Conservation (phyloP, 2,329 filamentous ascomycete genomes). For the Lecanoromycetidae sp. region DNA sequence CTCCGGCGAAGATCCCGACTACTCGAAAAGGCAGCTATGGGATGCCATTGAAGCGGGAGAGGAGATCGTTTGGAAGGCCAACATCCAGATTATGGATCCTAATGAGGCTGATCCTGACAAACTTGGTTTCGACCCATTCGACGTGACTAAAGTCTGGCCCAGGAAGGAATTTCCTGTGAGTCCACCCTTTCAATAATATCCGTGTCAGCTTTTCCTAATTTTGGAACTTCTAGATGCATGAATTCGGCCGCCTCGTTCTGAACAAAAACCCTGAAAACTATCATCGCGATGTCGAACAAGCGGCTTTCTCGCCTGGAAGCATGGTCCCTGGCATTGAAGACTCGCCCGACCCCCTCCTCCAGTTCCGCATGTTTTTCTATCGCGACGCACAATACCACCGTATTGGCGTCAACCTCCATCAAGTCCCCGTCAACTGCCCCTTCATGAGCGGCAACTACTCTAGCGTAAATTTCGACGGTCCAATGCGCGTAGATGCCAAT, state of each 20-base stretch:
- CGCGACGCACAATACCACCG: slow-evolving; percentile 55
- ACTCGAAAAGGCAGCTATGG: slow-evolving; percentile 42
- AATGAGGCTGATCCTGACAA: slow-evolving; percentile 43
- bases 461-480: slow-evolving; percentile 39
- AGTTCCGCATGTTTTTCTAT: slow-evolving; percentile 59
- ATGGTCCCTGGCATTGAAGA: slow-evolving; percentile 56
- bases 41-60: slow-evolving; percentile 42
- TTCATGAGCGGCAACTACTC: slow-evolving; percentile 38
- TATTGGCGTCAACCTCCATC: slow-evolving; percentile 51
- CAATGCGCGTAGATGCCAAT: slow-evolving; percentile 38
- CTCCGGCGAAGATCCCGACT: slow-evolving; percentile 40
- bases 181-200: slow-evolving; percentile 25
- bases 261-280: slow-evolving; percentile 48
- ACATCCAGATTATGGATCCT: slow-evolving; percentile 40
- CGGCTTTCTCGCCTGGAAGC: slow-evolving; percentile 57
- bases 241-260: slow-evolving; percentile 40
- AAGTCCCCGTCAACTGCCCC: slow-evolving; percentile 50
- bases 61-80: slow-evolving; percentile 40
- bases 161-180: slow-evolving; percentile 40
- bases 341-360: slow-evolving; percentile 56
- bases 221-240: slow-evolving; percentile 27
- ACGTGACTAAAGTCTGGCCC: slow-evolving; percentile 43
- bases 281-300: slow-evolving; percentile 57
- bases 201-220: slow-evolving; percentile 22
- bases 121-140: slow-evolving; percentile 42